Conservation (phyloP, 352 stramenopile genomes). For the Phytophthora macrochlamydospora region DNA sequence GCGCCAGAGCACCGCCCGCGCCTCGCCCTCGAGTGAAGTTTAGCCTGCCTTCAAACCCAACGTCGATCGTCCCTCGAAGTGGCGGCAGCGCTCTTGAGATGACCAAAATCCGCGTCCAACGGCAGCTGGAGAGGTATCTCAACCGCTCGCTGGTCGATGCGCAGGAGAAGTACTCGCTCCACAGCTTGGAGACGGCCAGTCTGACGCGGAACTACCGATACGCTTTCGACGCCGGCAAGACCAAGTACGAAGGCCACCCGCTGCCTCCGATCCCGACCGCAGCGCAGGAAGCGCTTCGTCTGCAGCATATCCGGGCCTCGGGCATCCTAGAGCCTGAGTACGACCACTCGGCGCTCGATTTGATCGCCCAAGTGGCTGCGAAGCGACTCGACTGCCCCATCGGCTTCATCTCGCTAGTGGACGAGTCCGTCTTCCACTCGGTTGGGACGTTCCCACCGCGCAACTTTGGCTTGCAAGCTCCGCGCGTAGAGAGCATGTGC, state of each 20-base stretch:
- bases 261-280: constrained; percentile 25
- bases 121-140: too few relatives aligned
- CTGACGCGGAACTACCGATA: constrained; percentile 34
- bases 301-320: constrained; percentile 30
- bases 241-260: constrained; percentile 24
- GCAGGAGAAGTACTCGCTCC: not conserved
- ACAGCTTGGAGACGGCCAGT: constrained; percentile 7
- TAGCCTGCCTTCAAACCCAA: too few relatives aligned
- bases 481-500: constrained; percentile 47
- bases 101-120: constrained; percentile 12
- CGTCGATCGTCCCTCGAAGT: too few relatives aligned
- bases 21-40: too few relatives aligned
- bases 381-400: constrained; percentile 42
- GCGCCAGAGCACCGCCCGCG: too few relatives aligned
- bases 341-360: constrained; percentile 37
- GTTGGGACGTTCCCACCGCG: constrained; percentile 28
- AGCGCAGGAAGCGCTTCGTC: constrained; percentile 26
- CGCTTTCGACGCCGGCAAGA: constrained; percentile 27
- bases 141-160: too few relatives aligned
- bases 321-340: constrained; percentile 33
- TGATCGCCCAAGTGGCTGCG: constrained; percentile 40
- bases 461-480: constrained; percentile 3
- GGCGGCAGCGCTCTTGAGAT: constrained; percentile 15
- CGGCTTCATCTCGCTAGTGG: constrained; percentile 46
- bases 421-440: constrained; percentile 33